Percentiles rank a stretch among this genome's conserved stretches.
Conservation (phyloP, 2,329 filamentous ascomycete genomes). For the Macrophomina phaseolina region DNA sequence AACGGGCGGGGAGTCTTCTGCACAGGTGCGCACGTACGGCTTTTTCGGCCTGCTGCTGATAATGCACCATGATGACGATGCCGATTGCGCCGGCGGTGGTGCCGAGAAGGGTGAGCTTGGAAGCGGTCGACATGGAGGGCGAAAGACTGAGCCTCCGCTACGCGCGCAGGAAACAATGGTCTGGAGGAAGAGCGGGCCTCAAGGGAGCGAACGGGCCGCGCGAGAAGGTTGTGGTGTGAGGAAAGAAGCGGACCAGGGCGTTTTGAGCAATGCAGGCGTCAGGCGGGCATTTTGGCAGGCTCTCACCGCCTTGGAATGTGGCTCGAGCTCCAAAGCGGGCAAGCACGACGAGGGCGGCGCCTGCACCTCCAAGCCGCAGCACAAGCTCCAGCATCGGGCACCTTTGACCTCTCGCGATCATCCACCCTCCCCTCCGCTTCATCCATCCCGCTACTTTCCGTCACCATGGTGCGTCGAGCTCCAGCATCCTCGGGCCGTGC, state of each 20-base stretch:
- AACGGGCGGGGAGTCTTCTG: background rate
- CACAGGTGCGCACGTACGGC: constrained; percentile 61
- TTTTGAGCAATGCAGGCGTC: constrained; percentile 15
- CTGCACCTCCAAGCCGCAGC: constrained; percentile 11
- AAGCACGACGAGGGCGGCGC: constrained; percentile 4
- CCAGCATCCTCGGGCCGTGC: background rate
- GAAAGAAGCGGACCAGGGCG: constrained; percentile 1
- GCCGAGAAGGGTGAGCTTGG: constrained; percentile 80
- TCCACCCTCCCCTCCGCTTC: constrained; percentile 9
- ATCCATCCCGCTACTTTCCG: constrained; percentile 9
- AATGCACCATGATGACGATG: constrained; percentile 87
- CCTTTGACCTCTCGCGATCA: constrained; percentile 15
- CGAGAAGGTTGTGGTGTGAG: background rate
- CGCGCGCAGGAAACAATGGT: background rate
- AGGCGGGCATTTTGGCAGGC: background rate
- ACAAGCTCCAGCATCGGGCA: constrained; percentile 24
- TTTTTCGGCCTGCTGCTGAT: constrained; percentile 83
- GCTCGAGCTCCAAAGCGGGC: constrained; percentile 27
- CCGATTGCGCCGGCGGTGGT: constrained; percentile 77
- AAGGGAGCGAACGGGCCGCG: background rate
- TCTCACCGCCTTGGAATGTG: constrained; percentile 25
- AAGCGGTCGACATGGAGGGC: constrained; percentile 79
- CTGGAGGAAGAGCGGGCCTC: background rate
- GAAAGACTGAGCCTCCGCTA: background rate
- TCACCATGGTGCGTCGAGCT: constrained; percentile 26